Conservation (phyloP, 495 filamentous ascomycete genomes). For the Parachaetomium inaequale region DNA sequence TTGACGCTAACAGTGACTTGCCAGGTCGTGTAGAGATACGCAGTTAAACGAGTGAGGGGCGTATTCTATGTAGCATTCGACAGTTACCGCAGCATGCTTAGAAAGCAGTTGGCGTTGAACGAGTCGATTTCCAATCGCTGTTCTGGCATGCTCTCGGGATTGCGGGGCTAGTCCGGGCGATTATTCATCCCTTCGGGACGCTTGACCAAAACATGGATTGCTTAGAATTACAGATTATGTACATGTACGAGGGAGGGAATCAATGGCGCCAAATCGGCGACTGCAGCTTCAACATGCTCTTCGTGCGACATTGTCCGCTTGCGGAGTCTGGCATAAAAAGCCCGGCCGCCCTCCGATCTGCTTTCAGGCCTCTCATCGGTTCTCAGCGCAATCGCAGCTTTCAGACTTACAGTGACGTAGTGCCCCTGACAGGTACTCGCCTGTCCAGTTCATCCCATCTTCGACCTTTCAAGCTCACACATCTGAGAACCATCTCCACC, state of each 20-base stretch:
- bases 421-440: not conserved
- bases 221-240: not conserved
- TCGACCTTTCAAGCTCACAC: not conserved
- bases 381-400: not conserved
- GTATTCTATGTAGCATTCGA: too few species aligned
- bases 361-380: not conserved
- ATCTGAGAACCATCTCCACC: not conserved
- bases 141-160: too few species aligned
- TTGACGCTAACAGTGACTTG: too few species aligned
- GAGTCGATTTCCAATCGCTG: too few species aligned
- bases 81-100: too few species aligned
- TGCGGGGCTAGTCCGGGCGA: too few species aligned
- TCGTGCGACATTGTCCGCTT: not conserved
- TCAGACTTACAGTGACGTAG: not conserved
- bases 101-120: too few species aligned
- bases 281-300: not conserved
- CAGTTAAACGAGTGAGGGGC: too few species aligned
- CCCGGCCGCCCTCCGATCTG: not conserved
- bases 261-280: not conserved
- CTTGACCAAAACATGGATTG: not conserved
- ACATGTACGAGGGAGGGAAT: not conserved
- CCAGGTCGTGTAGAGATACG: too few species aligned
- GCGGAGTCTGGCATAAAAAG: slow-evolving; percentile 6
- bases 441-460: not conserved
- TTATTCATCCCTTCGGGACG: too few species aligned